A percentile compares a stretch with the other conserved stretches of the same genome.
Conservation (phyloP, 768 basidiomycete genomes). For the Antrodiella citrinella region DNA sequence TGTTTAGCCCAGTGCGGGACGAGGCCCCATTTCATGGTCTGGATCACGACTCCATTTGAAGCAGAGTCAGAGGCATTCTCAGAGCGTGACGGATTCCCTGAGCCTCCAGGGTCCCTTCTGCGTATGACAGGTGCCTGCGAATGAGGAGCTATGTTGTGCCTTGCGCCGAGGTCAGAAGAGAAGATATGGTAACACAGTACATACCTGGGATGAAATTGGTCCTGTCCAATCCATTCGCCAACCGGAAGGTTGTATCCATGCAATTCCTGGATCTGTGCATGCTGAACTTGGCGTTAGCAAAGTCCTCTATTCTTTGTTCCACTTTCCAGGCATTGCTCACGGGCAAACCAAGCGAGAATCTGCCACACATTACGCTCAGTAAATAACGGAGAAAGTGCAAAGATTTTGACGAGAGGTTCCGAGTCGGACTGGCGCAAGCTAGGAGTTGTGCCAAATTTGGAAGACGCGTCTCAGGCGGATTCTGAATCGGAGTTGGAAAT, state of each 20-base stretch:
- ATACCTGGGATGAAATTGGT: slow-evolving; percentile 40
- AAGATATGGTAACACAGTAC: not conserved
- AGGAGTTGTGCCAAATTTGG: not conserved
- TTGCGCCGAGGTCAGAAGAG: slow-evolving; percentile 1
- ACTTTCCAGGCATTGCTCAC: slow-evolving; percentile 25
- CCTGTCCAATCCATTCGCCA: slow-evolving; percentile 53
- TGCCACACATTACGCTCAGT: slow-evolving; percentile 47
- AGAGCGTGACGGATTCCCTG: slow-evolving; percentile 9
- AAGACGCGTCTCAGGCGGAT: not conserved
- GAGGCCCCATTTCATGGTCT: slow-evolving; percentile 89
- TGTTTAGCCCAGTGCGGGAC: slow-evolving; percentile 78
- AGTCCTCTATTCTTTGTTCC: not conserved
- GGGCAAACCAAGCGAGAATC: slow-evolving; percentile 46
- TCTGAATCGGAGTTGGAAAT: not conserved
- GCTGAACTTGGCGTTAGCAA: not conserved
- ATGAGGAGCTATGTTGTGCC: slow-evolving; percentile 83
- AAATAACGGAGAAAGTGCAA: not conserved
- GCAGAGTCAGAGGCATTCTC: slow-evolving; percentile 5
- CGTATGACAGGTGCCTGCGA: slow-evolving; percentile 69
- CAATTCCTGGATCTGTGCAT: slow-evolving; percentile 26
- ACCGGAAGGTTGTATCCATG: slow-evolving; percentile 37
- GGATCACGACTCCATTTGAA: slow-evolving; percentile 39
- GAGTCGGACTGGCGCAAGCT: no score
- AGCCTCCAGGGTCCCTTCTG: slow-evolving; percentile 30
- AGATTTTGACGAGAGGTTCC: not conserved